Base-by-base conservation (phyloP, 305 asterid species). In the Plantago lanceolata region DNA sequence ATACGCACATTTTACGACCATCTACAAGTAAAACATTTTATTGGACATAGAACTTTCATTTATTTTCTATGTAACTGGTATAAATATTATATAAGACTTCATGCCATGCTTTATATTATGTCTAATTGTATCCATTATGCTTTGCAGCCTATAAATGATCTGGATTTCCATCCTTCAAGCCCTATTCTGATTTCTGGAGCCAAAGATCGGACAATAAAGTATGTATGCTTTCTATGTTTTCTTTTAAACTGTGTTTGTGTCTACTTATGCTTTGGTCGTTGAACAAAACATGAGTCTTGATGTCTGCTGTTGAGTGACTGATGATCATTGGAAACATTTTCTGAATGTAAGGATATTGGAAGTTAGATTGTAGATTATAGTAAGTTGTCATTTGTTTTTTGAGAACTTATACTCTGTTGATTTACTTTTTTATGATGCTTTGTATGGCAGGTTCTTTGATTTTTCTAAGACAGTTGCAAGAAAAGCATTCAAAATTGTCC, bases 121-220 rank as follows among this genome's bases (percentile, higher is more conserved):
- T 35, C 47, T 40, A 40, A 40, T 40, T 40, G n/a, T 13, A 40
- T 40, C 15, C 47, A 40, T 40, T 13, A 40, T 40, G 16, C 47
- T 40, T 61, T 78, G 91, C 97, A 87, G 95, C 94, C 97, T 43
- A 77, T 87, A 72, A 89, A 85, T 81, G 95, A 89, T 77, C 72
- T 89, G 87, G 96, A 89, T 71, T 89, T 89, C 84, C 95, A 89
- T 82, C 96, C 97, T 79, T 94, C 76, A 66, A 87, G 81, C 74
- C 65, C 89, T 54, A 72, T 89, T 71, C 79, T 89, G 69, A 80
- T 87, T 76, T 87, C 97, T 26, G 97, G 94, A 76, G 89, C 94
- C 72, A 89, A 89, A 75, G 97, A 89, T 64, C 94, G 74, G 88
- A 89, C 95, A 18, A 89, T 89, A 76, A 87, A 89, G 97, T 89